Percentiles rank a stretch among this genome's conserved stretches.
These are phyloP conservation scores for Nemania sp. DNA, from an alignment of 2,329 filamentous ascomycete genomes.

Conservation along the genomic window DNA sequence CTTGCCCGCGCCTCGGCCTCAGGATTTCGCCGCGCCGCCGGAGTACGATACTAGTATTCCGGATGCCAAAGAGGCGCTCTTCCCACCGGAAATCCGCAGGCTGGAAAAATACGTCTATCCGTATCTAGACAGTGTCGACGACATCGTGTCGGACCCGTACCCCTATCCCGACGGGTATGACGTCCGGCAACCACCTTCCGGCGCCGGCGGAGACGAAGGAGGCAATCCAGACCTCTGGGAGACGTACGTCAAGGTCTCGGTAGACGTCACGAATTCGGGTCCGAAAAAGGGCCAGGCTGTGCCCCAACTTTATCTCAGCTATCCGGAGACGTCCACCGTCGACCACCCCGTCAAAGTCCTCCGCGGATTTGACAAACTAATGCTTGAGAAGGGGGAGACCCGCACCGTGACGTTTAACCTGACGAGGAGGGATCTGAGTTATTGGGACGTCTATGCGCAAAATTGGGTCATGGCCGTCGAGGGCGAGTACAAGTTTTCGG, in stretches of 20 bases:
- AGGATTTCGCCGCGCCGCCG: constrained; percentile 54
- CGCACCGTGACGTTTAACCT: constrained; percentile 60
- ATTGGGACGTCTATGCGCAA: constrained; percentile 70
- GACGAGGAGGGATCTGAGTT: constrained; percentile 71
- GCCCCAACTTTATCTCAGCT: constrained; percentile 53
- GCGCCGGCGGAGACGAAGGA: constrained; percentile 70
- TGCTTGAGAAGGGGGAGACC: constrained; percentile 58
- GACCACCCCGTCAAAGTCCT: constrained; percentile 73
- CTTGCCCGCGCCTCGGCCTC: constrained; percentile 45
- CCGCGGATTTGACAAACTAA: constrained; percentile 73
- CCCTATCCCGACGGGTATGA: constrained; percentile 62
- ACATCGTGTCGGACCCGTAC: constrained; percentile 47
- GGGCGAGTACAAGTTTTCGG: constrained; percentile 47
- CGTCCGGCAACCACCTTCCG: constrained; percentile 54
- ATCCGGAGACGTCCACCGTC: constrained; percentile 43
- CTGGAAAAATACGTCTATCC: constrained; percentile 75
- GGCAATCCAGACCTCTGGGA: constrained; percentile 70
- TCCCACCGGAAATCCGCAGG: constrained; percentile 63
- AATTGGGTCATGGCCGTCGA: constrained; percentile 68
- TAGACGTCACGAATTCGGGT: constrained; percentile 61
- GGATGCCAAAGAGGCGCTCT: constrained; percentile 59
- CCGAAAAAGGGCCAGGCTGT: constrained; percentile 48
- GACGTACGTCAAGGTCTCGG: constrained; percentile 53
- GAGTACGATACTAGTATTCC: constrained; percentile 60
- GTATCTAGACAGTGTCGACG: constrained; percentile 60